A percentile compares a stretch with the other conserved stretches of the same genome.
These are phyloP conservation scores for Talaromyces atroroseus DNA, from an alignment of 2,329 filamentous ascomycete genomes.

Conservation along the genomic window DNA sequence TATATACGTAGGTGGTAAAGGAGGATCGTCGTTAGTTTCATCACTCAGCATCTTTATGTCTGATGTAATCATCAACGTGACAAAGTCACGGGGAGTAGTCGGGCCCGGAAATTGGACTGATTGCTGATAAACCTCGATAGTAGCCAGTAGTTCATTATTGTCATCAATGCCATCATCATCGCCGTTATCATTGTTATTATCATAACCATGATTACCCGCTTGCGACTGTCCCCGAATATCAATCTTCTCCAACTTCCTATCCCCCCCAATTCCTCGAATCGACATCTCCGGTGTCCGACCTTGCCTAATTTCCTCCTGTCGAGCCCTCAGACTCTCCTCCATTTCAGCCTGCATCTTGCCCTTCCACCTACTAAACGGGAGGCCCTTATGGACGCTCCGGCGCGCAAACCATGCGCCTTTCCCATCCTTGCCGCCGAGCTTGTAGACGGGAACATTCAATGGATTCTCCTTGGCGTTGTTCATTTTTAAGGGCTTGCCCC, in stretches of 20 bases:
- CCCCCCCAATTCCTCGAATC: constrained; percentile 79
- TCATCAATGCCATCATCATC: not conserved
- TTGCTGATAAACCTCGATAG: constrained; percentile 65
- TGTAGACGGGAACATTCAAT: constrained; percentile 70
- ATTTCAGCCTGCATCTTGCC: constrained; percentile 74
- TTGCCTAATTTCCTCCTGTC: constrained; percentile 60
- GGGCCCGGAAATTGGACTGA: constrained; percentile 88
- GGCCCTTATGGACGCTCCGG: constrained; percentile 71
- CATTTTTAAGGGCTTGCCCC: constrained; percentile 67
- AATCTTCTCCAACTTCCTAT: constrained; percentile 63
- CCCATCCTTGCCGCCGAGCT: constrained; percentile 71
- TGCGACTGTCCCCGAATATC: constrained; percentile 37
- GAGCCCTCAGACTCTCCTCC: constrained; percentile 65
- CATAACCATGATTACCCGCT: not conserved
- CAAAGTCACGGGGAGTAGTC: constrained; percentile 80
- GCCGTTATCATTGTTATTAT: not conserved
- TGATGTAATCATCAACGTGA: constrained; percentile 70
- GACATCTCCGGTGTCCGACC: constrained; percentile 67
- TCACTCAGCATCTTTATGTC: constrained; percentile 32
- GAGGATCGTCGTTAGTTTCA: constrained; percentile 20
- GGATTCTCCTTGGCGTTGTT: constrained; percentile 67
- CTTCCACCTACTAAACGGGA: constrained; percentile 74
- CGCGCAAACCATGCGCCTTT: constrained; percentile 87
- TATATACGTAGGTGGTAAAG: constrained; percentile 65
- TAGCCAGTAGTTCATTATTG: constrained; percentile 18